Evolutionary conservation across 306 rosid species (phyloP).

Genomic region (Acacia acuminata): DNA sequence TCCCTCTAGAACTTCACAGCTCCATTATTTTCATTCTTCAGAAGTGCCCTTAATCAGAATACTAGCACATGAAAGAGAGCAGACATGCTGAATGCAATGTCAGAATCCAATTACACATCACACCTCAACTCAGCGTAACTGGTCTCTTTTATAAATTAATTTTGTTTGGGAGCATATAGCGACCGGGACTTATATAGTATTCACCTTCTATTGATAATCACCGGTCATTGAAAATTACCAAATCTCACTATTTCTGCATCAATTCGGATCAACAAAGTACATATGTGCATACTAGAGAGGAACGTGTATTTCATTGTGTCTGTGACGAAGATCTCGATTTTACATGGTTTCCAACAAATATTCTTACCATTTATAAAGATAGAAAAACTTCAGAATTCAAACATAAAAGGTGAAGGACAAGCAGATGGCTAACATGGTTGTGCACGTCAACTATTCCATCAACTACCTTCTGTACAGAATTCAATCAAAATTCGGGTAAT

Average conservation of each 20-base stretch:
- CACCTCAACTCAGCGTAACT: neutral
- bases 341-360: neutral
- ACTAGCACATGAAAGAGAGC: neutral
- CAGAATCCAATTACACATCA: neutral
- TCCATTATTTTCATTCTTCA: neutral
- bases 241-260: slow-evolving; percentile 4
- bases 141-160: neutral
- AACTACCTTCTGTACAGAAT: neutral
- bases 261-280: neutral
- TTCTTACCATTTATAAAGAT: neutral
- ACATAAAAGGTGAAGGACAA: neutral
- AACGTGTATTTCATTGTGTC: neutral
- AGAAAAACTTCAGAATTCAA: neutral
- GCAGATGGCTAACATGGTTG: neutral
- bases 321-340: neutral
- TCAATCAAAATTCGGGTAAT: neutral
- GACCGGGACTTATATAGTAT: neutral
- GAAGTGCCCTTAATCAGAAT: slow-evolving; percentile 1
- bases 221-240: neutral
- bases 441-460: neutral
- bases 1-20: neutral
- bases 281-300: neutral
- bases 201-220: neutral
- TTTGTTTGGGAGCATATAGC: neutral
- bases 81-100: neutral